phyloP scores from a whole-genome alignment of 2,329 filamentous ascomycete species.

The Alternaria burnsii region DNA sequence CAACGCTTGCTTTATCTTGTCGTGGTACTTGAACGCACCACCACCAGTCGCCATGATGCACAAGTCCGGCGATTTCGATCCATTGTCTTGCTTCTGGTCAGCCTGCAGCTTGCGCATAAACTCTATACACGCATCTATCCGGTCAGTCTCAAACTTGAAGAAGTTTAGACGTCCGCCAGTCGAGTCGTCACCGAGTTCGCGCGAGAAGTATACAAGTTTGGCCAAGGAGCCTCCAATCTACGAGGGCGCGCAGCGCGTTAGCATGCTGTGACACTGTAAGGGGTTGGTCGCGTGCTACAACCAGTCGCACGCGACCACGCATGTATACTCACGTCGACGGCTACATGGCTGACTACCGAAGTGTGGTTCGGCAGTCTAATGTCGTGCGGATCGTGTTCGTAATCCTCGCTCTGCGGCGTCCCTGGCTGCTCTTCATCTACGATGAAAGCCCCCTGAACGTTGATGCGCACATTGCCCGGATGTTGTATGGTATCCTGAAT shows the following conservation, averaged over 20 bases:
- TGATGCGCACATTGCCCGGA: slow-evolving; percentile 83
- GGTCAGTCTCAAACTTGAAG: slow-evolving; percentile 93
- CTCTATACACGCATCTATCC: slow-evolving; percentile 90
- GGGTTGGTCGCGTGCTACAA: slow-evolving; percentile 16
- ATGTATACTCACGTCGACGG: slow-evolving; percentile 78
- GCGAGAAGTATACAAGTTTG: slow-evolving; percentile 97
- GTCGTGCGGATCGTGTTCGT: slow-evolving; percentile 82
- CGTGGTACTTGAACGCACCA: slow-evolving; percentile 96
- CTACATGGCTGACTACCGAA: slow-evolving; percentile 93
- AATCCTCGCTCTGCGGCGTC: slow-evolving; percentile 61
- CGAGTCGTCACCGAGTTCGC: slow-evolving; percentile 79
- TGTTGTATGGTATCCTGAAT: slow-evolving; percentile 64
- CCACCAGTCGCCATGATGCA: slow-evolving; percentile 96
- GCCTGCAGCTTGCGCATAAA: slow-evolving; percentile 88
- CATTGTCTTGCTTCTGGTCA: slow-evolving; percentile 80
- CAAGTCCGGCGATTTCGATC: slow-evolving; percentile 73
- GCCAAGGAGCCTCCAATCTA: slow-evolving; percentile 95
- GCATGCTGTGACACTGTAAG: slow-evolving; percentile 9
- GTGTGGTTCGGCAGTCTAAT: slow-evolving; percentile 97
- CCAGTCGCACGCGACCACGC: slow-evolving; percentile 23
- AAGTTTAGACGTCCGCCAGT: slow-evolving; percentile 93
- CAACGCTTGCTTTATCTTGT: slow-evolving; percentile 82
- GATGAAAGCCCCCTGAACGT: slow-evolving; percentile 95
- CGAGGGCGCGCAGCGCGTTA: slow-evolving; percentile 24
- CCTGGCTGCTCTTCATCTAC: slow-evolving; percentile 73